A percentile compares a stretch with the other conserved stretches of the same genome.
Evolutionary conservation across 148 eudicot genomes (phyloP).

Genomic region (Dysphania ambrosioides): DNA sequence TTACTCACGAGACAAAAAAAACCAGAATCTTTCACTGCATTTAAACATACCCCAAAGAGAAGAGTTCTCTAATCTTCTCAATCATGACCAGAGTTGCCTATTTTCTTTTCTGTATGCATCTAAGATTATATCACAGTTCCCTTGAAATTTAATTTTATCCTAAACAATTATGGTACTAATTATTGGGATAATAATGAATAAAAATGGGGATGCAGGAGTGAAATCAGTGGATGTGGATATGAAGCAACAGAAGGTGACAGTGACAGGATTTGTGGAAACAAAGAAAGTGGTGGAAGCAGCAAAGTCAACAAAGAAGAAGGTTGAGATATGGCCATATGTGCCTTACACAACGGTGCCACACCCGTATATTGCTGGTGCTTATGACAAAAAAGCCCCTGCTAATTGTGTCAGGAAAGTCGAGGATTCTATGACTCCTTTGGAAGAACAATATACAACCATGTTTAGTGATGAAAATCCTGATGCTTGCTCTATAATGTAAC

Average conservation of each 20-base stretch:
- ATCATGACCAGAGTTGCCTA: too few relatives aligned
- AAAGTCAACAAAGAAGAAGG: constrained; percentile 50
- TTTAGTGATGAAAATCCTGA: constrained; percentile 69
- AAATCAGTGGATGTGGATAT: constrained; percentile 62
- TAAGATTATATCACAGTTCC: too few relatives aligned
- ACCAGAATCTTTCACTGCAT: too few relatives aligned
- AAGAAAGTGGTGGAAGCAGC: constrained; percentile 60
- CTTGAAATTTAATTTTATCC: too few relatives aligned
- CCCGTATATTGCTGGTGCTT: constrained; percentile 61
- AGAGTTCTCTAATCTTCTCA: too few relatives aligned
- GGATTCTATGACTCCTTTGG: constrained; percentile 50
- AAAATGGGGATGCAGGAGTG: constrained; percentile 36
- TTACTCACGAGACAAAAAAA: too few relatives aligned
- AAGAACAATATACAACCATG: constrained; percentile 61
- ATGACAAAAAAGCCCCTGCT: constrained; percentile 79
- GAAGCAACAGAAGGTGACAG: constrained; percentile 75
- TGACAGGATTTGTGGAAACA: constrained; percentile 56
- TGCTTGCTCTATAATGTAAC: constrained; percentile 65
- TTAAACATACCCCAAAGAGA: too few relatives aligned
- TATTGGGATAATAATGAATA: too few relatives aligned
- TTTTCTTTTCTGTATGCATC: too few relatives aligned
- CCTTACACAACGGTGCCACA: constrained; percentile 59
- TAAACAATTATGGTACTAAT: too few relatives aligned
- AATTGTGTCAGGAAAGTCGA: constrained; percentile 50
- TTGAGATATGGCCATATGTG: constrained; percentile 72